Base-by-base conservation (phyloP, 352 stramenopile species). In the Pythium insidiosum region DNA sequence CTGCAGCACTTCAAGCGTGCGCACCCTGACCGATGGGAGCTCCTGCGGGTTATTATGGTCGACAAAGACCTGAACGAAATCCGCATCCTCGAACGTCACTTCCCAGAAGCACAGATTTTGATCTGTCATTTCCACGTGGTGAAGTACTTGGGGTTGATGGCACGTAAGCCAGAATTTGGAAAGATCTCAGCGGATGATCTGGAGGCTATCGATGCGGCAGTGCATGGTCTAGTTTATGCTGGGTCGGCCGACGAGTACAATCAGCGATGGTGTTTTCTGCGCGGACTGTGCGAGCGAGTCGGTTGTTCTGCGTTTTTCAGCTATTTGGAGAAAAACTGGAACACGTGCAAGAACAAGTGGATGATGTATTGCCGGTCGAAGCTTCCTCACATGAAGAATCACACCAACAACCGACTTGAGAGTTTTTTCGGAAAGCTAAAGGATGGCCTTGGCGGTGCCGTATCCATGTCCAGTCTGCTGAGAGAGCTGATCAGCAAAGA, bases 351-450 rank as follows among this genome's bases (percentile, higher is more conserved):
- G 12, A 53, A 63, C 6, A 42, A 45, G 34, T 74, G 56, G 53
- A 53, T 59, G n/a, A 35, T 59, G 19, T 50, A 46, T n/a, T 6
- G 5, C 0, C 40, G 60, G 4, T n/a, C 47, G 0, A 47, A 63
- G 1, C 38, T 68, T 0, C 41, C 43, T 0, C 45, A 66, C 36
- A 60, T 62, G 13, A 48, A 42, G 3, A 63, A 60, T 5, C 38
- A 66, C 34, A 67, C 55, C 0, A 69, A 73, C 36, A 74, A 68
- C 28, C 36, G 31, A 0, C 30, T 68, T 0, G 56, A 74, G 21
- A 61, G 6, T 2, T 67, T 54, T 6, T 67, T 67, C 18, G 63
- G 56, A 0, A 61, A 63, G 29, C 43, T 65, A 5, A 62, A 69
- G 45, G 41, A 50, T 10, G 24, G 16, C 0, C 12, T n/a, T n/a